Percentiles rank a stretch among this genome's conserved stretches.
phyloP scores from a whole-genome alignment of 805 yeast species.

The Candida schatavii region DNA sequence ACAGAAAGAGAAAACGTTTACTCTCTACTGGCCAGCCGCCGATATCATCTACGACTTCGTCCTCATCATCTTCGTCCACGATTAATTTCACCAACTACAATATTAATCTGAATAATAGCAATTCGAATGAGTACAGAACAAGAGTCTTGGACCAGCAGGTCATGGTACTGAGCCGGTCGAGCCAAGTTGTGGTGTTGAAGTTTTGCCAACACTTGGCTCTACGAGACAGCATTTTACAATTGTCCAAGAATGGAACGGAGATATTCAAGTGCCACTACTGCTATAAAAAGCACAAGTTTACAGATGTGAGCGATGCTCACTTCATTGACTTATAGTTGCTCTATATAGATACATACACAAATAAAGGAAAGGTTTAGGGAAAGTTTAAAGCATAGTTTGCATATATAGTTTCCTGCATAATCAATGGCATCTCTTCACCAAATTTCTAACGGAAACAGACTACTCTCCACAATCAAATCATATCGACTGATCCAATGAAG shows the following conservation, averaged over 20 bases:
- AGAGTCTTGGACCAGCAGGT: neutral
- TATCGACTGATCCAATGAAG: too few relatives aligned
- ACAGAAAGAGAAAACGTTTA: neutral
- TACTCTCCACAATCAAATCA: too few relatives aligned
- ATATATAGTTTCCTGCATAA: too few relatives aligned
- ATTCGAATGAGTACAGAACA: neutral
- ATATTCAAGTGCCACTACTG: slow-evolving; percentile 45
- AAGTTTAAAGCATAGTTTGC: neutral
- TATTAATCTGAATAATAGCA: neutral
- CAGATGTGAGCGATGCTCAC: slow-evolving; percentile 39
- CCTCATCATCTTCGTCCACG: neutral
- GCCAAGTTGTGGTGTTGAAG: slow-evolving; percentile 42
- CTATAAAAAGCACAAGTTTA: slow-evolving; percentile 39
- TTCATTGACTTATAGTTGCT: slow-evolving; percentile 30
- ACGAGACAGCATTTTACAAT: slow-evolving; percentile 40
- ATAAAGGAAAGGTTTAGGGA: neutral
- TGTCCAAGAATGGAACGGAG: slow-evolving; percentile 37
- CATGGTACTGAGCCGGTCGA: slow-evolving; percentile 7
- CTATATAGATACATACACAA: neutral
- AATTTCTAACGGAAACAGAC: too few relatives aligned
- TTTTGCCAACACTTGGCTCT: slow-evolving; percentile 42
- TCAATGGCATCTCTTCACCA: too few relatives aligned
- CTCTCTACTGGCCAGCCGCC: neutral
- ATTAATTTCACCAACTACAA: neutral
- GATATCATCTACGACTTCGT: neutral